Conservation (phyloP, 768 basidiomycete genomes). For the Suillus paluster region DNA sequence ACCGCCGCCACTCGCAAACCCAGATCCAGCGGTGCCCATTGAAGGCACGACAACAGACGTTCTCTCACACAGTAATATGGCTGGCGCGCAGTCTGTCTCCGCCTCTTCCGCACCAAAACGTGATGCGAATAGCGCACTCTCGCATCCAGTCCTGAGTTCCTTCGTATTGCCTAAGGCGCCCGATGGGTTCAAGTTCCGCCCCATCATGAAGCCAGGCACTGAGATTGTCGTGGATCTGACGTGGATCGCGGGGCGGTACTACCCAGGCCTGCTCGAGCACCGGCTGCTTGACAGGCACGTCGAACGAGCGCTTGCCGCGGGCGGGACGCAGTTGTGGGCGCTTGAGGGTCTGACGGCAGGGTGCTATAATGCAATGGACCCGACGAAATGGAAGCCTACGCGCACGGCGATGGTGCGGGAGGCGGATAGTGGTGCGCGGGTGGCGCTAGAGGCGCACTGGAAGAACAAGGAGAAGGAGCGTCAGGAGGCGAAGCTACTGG, state of each 20-base stretch:
- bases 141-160: slow-evolving; percentile 38
- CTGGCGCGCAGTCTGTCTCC: slow-evolving; percentile 21
- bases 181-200: slow-evolving; percentile 68
- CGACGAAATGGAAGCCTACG: slow-evolving; percentile 56
- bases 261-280: slow-evolving; percentile 70
- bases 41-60: slow-evolving; percentile 23
- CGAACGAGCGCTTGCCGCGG: slow-evolving; percentile 41
- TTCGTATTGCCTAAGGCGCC: slow-evolving; percentile 67
- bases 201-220: slow-evolving; percentile 61
- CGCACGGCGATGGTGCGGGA: slow-evolving; percentile 65
- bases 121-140: slow-evolving; percentile 36
- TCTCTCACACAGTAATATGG: slow-evolving; percentile 12
- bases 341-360: slow-evolving; percentile 74
- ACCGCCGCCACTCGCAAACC: slow-evolving; percentile 35
- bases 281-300: slow-evolving; percentile 55
- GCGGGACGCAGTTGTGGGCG: slow-evolving; percentile 62
- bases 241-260: slow-evolving; percentile 80
- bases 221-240: slow-evolving; percentile 73
- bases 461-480: slow-evolving; percentile 34
- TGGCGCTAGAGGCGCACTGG: slow-evolving; percentile 47
- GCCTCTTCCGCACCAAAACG: slow-evolving; percentile 19
- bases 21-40: slow-evolving; percentile 29
- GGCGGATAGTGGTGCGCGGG: slow-evolving; percentile 54
- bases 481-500: slow-evolving; percentile 24
- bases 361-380: slow-evolving; percentile 70